Base-by-base conservation (phyloP, 75 land plant genomes). In the Ceratopteris richardii region DNA sequence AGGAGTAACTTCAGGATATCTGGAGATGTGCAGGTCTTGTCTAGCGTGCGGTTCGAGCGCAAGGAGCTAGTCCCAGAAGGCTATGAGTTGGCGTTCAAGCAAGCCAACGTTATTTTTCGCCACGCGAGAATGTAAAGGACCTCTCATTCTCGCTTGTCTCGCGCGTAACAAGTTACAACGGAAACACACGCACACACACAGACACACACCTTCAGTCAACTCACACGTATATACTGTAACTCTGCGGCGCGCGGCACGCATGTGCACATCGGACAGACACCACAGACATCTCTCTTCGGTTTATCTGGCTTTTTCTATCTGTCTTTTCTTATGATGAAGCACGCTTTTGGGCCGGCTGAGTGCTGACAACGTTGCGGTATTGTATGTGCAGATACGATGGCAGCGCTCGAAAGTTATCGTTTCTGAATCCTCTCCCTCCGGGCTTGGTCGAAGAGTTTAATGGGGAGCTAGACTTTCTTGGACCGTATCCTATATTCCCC, bases 21-120 rank as follows among this genome's bases (percentile, higher is more conserved):
- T n/a, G n/a, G 37, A 9, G 37, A 9, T 33, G 37, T 9, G 7
- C 86, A 90, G 96, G 87, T 79, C 51, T 41, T 90, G 23, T 80
- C 92, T 16, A 62, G 66, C 26, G 31, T 86, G 44, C 77, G 70
- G 56, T 52, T 72, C 51, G 82, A 86, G 31, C 88, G 80, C 31
- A 62, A 75, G 2, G 57, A 44, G 39, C 48, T 33, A 50, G 55
- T 86, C 64, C 82, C 96, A 53, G 87, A 90, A 57, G 83, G 77
- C 41, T 90, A 90, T 65, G 23, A 29, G 2, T 57, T 51, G 31
- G 73, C 76, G 11, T 90, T 86, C 70, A 78, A 44, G 70, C 71
- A 86, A 74, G 96, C 96, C 16, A 63, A 73, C 66, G 84, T 91
- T 40, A 70, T 90, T 26, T 90, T 90, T 41, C 71, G 58, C 43